Base-by-base conservation (phyloP, 768 basidiomycete species). In the Rhodotorula toruloides region DNA sequence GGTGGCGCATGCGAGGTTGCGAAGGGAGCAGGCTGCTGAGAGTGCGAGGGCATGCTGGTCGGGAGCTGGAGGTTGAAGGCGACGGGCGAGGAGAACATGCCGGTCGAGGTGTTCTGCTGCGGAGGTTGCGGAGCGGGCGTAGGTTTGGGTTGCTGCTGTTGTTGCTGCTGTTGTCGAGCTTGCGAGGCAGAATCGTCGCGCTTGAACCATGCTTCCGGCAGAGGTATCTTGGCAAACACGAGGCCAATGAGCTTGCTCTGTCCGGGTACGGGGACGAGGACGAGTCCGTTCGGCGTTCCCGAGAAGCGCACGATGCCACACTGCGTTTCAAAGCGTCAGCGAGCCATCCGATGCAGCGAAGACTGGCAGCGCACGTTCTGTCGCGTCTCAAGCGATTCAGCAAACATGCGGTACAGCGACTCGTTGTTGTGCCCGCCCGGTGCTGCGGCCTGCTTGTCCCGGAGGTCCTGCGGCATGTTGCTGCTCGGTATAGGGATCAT, bases 201-300 rank as follows among this genome's bases (percentile, higher is more conserved):
- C 29, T 59, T 57, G 32, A 59, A 21, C 69, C 65, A 66, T 4
- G 32, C 58, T 9, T 62, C 48, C 13, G 69, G 69, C n/a, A 71
- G 49, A 2, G 65, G 47, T 29, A 71, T 63, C 34, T 71, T 71
- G 47, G 47, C 40, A 34, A 71, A 71, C 32, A 71, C 65, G 61
- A 71, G 59, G 11, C 36, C 65, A 54, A 71, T 32, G 17, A 71
- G 36, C 19, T 63, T 59, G 40, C 37, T 27, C 34, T 63, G 53
- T 25, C 54, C 43, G 7, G 69, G 69, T 31, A 63, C 43, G 21
- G 65, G 29, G 48, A 71, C 61, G 27, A 71, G 46, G 43, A 71
- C 62, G 53, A 66, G 48, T 5, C 69, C 69, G 31, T 62, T 34
- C 13, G 54, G 25, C 7, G 57, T 54, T n/a, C 62, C 62, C 8